Evolutionary conservation across 2,329 filamentous ascomycete genomes (phyloP).

Genomic region (Pseudogymnoascus sp.): DNA sequence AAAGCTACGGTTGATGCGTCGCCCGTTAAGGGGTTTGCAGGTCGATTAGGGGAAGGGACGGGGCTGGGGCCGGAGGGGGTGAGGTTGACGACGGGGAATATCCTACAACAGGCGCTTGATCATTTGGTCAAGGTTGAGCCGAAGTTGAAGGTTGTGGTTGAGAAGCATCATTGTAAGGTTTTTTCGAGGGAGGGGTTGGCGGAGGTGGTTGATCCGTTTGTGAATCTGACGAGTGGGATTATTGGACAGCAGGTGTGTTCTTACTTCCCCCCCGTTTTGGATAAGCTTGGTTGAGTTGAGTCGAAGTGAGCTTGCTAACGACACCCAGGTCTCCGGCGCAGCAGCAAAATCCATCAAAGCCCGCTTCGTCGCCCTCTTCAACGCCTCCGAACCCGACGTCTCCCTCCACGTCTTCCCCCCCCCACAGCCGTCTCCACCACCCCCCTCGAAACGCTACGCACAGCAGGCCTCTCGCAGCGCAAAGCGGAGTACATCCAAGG

Average conservation of each 20-base stretch:
- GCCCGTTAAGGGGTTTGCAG: slow-evolving; percentile 35
- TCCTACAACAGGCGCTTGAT: slow-evolving; percentile 68
- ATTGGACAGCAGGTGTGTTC: slow-evolving; percentile 70
- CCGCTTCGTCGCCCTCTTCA: slow-evolving; percentile 74
- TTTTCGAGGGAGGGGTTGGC: slow-evolving; percentile 79
- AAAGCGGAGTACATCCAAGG: slow-evolving; percentile 95
- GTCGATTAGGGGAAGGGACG: slow-evolving; percentile 27
- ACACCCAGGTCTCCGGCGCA: slow-evolving; percentile 65
- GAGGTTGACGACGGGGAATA: slow-evolving; percentile 53
- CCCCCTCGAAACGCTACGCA: slow-evolving; percentile 63
- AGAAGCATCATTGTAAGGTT: slow-evolving; percentile 66
- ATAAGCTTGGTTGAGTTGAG: background rate
- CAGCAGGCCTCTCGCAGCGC: slow-evolving; percentile 82
- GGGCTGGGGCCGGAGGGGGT: slow-evolving; percentile 18
- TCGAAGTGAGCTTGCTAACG: slow-evolving; percentile 17
- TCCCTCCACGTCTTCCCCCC: slow-evolving; percentile 53
- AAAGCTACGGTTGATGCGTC: slow-evolving; percentile 41
- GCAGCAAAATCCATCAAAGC: slow-evolving; percentile 84
- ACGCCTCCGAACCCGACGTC: slow-evolving; percentile 5
- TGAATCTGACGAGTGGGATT: slow-evolving; percentile 74
- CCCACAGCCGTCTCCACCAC: slow-evolving; percentile 64
- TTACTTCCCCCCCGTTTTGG: slow-evolving; percentile 19
- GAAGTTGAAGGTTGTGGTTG: slow-evolving; percentile 64
- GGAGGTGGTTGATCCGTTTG: slow-evolving; percentile 83
- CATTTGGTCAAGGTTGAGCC: slow-evolving; percentile 70